Evolutionary conservation across 371 early-diverging fungal genomes (phyloP).

Genomic region (Synchytrium microbalum): DNA sequence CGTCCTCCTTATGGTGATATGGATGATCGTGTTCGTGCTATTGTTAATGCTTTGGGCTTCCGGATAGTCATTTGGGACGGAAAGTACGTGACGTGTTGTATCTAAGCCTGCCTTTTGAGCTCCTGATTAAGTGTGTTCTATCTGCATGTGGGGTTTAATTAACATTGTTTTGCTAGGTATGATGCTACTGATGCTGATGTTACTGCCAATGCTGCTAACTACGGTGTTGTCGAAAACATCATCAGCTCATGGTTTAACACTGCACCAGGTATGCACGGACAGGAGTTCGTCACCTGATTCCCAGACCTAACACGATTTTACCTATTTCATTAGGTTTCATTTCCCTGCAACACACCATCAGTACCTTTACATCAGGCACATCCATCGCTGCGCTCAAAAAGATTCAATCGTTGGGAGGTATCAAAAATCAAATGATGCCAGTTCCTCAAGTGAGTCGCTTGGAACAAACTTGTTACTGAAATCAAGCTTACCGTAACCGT

Average conservation of each 20-base stretch:
- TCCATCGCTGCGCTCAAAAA: background rate
- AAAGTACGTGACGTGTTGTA: no score
- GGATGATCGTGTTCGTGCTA: slow-evolving; percentile 26
- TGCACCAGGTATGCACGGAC: no score
- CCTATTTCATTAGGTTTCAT: background rate
- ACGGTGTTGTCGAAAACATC: background rate
- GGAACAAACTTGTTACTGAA: background rate
- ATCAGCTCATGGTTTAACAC: slow-evolving; percentile 11
- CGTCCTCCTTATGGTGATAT: slow-evolving; percentile 39
- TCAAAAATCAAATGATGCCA: background rate
- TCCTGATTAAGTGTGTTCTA: no score
- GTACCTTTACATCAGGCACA: background rate
- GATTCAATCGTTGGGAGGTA: background rate
- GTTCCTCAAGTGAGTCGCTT: background rate
- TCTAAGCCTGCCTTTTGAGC: no score
- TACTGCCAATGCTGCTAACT: background rate
- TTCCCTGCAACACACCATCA: background rate
- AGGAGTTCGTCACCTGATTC: background rate
- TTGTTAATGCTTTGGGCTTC: slow-evolving; percentile 22
- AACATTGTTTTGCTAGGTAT: no score
- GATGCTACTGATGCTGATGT: background rate
- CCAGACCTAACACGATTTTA: background rate
- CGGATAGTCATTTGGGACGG: slow-evolving; percentile 16
- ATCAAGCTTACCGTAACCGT: background rate
- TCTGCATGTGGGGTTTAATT: no score